phyloP scores from a whole-genome alignment of 2,329 filamentous ascomycete species.

The Penicillium occitanis region DNA sequence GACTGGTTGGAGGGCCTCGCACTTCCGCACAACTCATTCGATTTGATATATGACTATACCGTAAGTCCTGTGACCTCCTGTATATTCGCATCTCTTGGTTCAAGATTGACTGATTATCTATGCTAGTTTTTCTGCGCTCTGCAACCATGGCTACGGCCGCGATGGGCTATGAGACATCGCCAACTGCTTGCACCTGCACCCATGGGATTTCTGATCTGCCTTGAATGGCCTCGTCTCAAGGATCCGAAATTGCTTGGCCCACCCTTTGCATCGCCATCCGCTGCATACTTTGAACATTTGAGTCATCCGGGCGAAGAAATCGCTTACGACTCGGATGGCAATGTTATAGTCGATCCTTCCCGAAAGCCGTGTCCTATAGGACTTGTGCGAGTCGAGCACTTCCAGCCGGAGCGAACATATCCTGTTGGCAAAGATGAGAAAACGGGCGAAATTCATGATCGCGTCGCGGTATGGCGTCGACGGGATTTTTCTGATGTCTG shows the following conservation, averaged over 20 bases:
- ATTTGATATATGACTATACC: slow-evolving; percentile 63
- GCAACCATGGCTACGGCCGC: slow-evolving; percentile 53
- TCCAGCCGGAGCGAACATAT: slow-evolving; percentile 58
- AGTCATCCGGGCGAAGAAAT: slow-evolving; percentile 67
- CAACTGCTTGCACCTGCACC: slow-evolving; percentile 52
- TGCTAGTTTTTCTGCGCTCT: slow-evolving; percentile 60
- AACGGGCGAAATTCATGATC: slow-evolving; percentile 41
- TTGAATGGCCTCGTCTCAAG: slow-evolving; percentile 79
- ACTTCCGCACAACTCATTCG: slow-evolving; percentile 38
- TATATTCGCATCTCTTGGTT: slow-evolving; percentile 3
- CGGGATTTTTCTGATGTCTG: slow-evolving; percentile 22
- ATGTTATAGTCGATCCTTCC: slow-evolving; percentile 51
- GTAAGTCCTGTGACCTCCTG: slow-evolving; percentile 38
- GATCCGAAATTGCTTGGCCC: slow-evolving; percentile 65
- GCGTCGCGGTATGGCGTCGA: slow-evolving; percentile 46
- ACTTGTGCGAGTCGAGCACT: slow-evolving; percentile 54
- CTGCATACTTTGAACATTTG: slow-evolving; percentile 71
- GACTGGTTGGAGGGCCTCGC: slow-evolving; percentile 41
- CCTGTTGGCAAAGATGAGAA: slow-evolving; percentile 50
- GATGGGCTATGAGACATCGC: slow-evolving; percentile 58
- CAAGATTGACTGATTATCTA: slow-evolving; percentile 9
- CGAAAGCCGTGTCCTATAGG: slow-evolving; percentile 42
- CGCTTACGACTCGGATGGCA: slow-evolving; percentile 58
- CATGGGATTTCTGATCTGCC: slow-evolving; percentile 57
- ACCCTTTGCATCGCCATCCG: slow-evolving; percentile 68